These are phyloP conservation scores for Alliaria petiolata DNA, from an alignment of 345 rosid genomes.

Conservation along the genomic window DNA sequence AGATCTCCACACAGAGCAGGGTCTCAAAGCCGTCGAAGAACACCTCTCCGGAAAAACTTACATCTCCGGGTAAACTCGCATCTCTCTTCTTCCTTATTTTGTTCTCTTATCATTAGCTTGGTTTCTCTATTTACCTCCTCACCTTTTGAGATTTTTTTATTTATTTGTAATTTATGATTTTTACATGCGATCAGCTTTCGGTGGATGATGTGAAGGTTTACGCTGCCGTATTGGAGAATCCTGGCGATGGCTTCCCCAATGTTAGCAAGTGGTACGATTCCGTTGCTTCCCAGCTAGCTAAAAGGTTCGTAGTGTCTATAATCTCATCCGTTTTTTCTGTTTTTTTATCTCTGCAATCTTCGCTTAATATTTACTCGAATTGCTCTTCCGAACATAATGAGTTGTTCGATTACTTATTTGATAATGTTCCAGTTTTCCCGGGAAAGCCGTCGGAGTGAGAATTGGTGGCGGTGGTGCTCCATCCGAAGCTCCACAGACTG, in stretches of 20 bases:
- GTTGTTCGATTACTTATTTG: neutral
- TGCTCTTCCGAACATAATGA: neutral
- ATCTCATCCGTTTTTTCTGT: neutral
- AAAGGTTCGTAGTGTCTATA: conserved; percentile 38
- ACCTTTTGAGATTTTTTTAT: neutral
- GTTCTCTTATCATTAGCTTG: neutral
- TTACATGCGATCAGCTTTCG: conserved; percentile 43
- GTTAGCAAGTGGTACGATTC: conserved; percentile 71
- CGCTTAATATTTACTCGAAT: neutral
- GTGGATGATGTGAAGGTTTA: conserved; percentile 80
- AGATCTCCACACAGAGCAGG: conserved; percentile 74
- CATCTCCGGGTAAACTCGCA: conserved; percentile 50
- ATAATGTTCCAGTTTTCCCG: conserved; percentile 53
- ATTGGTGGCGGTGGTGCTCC: conserved; percentile 45
- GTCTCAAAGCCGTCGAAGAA: conserved; percentile 67
- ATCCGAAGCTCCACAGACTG: conserved; percentile 22
- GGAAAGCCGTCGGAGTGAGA: conserved; percentile 69
- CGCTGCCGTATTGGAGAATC: conserved; percentile 59
- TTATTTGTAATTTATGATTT: neutral
- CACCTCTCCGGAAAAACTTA: conserved; percentile 65
- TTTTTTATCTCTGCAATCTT: neutral
- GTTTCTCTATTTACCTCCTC: neutral
- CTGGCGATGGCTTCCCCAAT: conserved; percentile 55
- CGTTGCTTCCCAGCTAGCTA: conserved; percentile 56
- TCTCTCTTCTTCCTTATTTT: neutral